Base-by-base conservation (phyloP, 2,329 filamentous ascomycete genomes). In the Penicillium sp. region DNA sequence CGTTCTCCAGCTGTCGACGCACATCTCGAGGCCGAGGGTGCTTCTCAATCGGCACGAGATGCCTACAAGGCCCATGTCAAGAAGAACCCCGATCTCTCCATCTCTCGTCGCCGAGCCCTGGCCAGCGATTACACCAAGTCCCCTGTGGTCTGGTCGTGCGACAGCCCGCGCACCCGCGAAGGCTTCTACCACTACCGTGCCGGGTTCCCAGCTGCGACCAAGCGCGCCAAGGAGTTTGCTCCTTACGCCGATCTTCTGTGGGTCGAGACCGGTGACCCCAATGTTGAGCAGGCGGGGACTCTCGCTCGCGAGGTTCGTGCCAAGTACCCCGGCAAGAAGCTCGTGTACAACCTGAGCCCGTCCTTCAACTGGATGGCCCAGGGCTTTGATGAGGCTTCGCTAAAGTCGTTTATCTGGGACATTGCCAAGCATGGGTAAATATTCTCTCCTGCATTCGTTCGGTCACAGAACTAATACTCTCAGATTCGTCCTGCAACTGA, bases 301-400 rank as follows among this genome's bases (percentile, higher is more conserved):
- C 89, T 98, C 44, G 88, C 88, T 10, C 79, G 81, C 9, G 81
- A 89, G 40, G 93, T 98, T 53, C 83, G 87, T 47, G 72, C 75
- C 0, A 76, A 73, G 3, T 77, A 82, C 62, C 89, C 90, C 0
- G 83, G 82, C 53, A 97, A 97, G 80, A 87, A 88, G 31, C 81
- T 98, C 23, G 92, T 97, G 0, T 98, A 98, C 76, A 98, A 98
- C 74, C 81, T 98, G 1, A 91, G 86, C 4, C 93, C 93, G 1
- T 95, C 89, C 7, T 98, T 98, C 80, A 97, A 98, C 78, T 98
- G 93, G 93, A 93, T 95, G 83, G 84, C 84, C 9, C 91, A 97
- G 67, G 93, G 92, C 27, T 98, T 97, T 73, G 86, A 81, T 3
- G 83, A 90, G 56, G 84, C 83, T 53, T 86, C 86, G 5, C 79